These are phyloP conservation scores for Leishmania turanica DNA, from an alignment of 208 protist genomes.

Conservation along the genomic window DNA sequence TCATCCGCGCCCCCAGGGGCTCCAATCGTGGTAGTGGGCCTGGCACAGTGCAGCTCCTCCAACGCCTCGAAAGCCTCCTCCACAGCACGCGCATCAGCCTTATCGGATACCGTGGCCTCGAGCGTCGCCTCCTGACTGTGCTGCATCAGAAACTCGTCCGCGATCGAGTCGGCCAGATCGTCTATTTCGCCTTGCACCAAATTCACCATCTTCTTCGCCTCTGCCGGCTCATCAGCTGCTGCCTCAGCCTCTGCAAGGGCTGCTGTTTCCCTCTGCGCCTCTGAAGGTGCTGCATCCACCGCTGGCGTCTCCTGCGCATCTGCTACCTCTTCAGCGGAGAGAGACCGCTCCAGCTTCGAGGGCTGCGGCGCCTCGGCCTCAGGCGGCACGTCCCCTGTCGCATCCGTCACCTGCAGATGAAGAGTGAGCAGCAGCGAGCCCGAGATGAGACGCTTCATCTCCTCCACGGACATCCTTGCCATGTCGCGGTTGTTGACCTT, in stretches of 20 bases:
- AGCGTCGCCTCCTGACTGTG: conserved; percentile 15
- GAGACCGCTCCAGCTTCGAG: neutral
- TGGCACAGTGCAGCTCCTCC: conserved; percentile 11
- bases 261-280: conserved; percentile 1
- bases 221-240: neutral
- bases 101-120: conserved; percentile 11
- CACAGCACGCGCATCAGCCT: conserved; percentile 2
- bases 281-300: neutral
- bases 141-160: conserved; percentile 37
- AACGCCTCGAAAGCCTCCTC: neutral
- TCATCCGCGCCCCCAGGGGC: neutral
- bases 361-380: neutral
- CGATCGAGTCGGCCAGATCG: conserved; percentile 17
- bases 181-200: conserved; percentile 5
- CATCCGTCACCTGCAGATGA: conserved; percentile 34
- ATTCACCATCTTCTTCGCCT: neutral
- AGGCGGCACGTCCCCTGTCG: conserved; percentile 10
- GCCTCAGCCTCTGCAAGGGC: neutral
- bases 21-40: conserved; percentile 14
- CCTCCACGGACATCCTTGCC: conserved; percentile 12
- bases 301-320: neutral
- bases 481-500: conserved; percentile 49
- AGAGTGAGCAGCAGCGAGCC: conserved; percentile 33
- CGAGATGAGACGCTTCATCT: conserved; percentile 17
- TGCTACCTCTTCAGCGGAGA: neutral